Evolutionary conservation across 2,329 filamentous ascomycete species (phyloP), one percentile per base, ranked within the genome.

Genomic region (Aspergillus ruber): DNA sequence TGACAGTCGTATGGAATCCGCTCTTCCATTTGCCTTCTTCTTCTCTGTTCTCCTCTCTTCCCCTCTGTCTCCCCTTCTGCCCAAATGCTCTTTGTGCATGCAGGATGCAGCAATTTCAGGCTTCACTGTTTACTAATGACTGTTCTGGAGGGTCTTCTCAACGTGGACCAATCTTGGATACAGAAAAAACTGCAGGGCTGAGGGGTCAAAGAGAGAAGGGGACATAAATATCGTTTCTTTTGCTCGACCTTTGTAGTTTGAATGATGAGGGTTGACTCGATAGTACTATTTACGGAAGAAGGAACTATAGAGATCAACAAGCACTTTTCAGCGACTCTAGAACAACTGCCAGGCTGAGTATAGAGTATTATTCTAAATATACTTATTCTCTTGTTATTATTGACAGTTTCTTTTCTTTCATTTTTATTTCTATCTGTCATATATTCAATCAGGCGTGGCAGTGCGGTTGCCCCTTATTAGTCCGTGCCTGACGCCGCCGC

Each of bases 131-230:
- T 17, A 35, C 13, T 35, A 17, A 17, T n/a, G 33, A 35, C 13
- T 4, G 25, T 29, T 29, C 10, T 29, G 25, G 25, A 29, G 25
- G 25, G 25, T 29, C 25, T 29, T 29, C 35, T 45, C 45, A 32
- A 59, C 57, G 57, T 59, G 57, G 57, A 51, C 57, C 54, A 57
- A 57, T 58, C n/a, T 48, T 43, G 13, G 13, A 35, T 35, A 35
- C 33, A 35, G 33, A 35, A 43, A 20, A n/a, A 18, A 40, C 15
- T 42, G 44, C 39, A 20, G 29, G 45, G 25, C 27, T 35, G 46
- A 53, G 50, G 46, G 42, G 46, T 29, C 48, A n/a, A 39, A 45
- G 40, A 46, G 18, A 46, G 43, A 15, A 39, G 39, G 10, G 8
- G 18, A 33, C n/a, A 27, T 23, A 45, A 45, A 25, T 38, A 45